Conservation (phyloP, 2,329 filamentous ascomycete genomes). For the Gaeumannomyces tritici region DNA sequence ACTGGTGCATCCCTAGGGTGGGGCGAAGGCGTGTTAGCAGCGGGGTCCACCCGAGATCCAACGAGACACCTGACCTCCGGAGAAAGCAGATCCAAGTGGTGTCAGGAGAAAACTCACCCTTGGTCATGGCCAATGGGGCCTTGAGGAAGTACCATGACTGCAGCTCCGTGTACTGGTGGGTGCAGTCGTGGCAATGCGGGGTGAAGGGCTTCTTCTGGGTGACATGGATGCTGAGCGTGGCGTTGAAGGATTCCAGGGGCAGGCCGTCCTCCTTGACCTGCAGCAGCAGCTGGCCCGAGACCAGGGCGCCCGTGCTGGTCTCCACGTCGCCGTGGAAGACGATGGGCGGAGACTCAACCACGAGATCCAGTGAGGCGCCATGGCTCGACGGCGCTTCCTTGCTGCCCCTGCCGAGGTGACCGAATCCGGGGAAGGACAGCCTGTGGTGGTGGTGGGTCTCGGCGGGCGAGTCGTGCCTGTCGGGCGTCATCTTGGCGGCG, state of each 20-base stretch:
- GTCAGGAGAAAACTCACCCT: slow-evolving; percentile 31
- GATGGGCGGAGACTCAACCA: slow-evolving; percentile 77
- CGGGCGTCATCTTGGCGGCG: slow-evolving; percentile 11
- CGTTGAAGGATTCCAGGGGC: slow-evolving; percentile 63
- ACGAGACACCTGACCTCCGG: neutral
- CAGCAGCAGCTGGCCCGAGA: slow-evolving; percentile 75
- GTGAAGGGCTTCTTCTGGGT: slow-evolving; percentile 76
- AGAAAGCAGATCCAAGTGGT: neutral
- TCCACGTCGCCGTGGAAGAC: slow-evolving; percentile 71
- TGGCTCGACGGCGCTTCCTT: slow-evolving; percentile 29
- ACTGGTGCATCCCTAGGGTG: slow-evolving; percentile 54
- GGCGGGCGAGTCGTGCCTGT: slow-evolving; percentile 8
- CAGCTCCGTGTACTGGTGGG: slow-evolving; percentile 60
- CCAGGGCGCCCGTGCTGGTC: slow-evolving; percentile 71
- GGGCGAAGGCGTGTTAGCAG: neutral
- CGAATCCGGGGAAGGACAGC: slow-evolving; percentile 27
- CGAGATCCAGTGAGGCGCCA: slow-evolving; percentile 38
- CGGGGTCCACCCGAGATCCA: neutral
- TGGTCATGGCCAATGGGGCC: slow-evolving; percentile 37
- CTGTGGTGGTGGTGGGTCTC: slow-evolving; percentile 22
- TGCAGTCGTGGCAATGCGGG: slow-evolving; percentile 69
- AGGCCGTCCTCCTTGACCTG: slow-evolving; percentile 57
- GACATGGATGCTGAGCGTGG: slow-evolving; percentile 60
- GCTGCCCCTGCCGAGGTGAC: slow-evolving; percentile 28
- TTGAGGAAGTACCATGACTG: slow-evolving; percentile 71